Conservation (phyloP, 192 early-diverging fungal genomes). For the Mortierella alpina region DNA sequence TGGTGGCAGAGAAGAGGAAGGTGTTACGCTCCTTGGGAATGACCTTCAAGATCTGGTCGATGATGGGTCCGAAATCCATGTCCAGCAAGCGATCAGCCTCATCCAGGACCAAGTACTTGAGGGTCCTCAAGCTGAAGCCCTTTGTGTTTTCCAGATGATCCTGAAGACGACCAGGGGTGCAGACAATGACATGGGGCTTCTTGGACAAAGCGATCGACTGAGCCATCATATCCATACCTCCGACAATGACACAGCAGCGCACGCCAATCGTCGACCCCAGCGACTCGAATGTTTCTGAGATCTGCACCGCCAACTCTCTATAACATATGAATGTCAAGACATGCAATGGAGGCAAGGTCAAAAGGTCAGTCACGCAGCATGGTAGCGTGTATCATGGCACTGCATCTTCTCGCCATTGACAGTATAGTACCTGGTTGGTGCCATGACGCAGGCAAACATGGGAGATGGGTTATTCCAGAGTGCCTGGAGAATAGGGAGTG, state of each 20-base stretch:
- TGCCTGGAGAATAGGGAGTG: conserved; percentile 85
- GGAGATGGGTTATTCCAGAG: conserved; percentile 90
- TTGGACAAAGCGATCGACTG: conserved; percentile 95
- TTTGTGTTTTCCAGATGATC: conserved; percentile 99
- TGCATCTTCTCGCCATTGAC: not conserved
- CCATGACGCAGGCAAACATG: conserved; percentile 95
- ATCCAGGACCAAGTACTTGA: conserved; percentile 95
- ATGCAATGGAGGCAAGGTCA: not conserved
- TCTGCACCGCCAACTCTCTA: conserved; percentile 95
- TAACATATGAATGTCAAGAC: not conserved
- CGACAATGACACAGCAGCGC: conserved; percentile 89
- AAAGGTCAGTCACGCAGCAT: not conserved
- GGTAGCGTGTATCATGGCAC: not conserved
- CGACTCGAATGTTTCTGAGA: conserved; percentile 91
- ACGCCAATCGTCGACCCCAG: conserved; percentile 93
- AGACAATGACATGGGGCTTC: conserved; percentile 94
- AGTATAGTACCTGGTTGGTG: conserved; percentile 82
- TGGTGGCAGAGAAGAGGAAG: conserved; percentile 96
- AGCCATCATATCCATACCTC: conserved; percentile 98
- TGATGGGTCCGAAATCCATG: conserved; percentile 97
- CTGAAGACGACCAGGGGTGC: conserved; percentile 94
- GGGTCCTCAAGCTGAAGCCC: conserved; percentile 89
- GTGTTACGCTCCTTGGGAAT: conserved; percentile 94
- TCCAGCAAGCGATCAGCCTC: conserved; percentile 94
- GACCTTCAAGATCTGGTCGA: conserved; percentile 92